Percentiles rank a stretch among this genome's conserved stretches.
These are phyloP conservation scores for Solanum verrucosum DNA, from an alignment of 257 asterid species.

Conservation along the genomic window DNA sequence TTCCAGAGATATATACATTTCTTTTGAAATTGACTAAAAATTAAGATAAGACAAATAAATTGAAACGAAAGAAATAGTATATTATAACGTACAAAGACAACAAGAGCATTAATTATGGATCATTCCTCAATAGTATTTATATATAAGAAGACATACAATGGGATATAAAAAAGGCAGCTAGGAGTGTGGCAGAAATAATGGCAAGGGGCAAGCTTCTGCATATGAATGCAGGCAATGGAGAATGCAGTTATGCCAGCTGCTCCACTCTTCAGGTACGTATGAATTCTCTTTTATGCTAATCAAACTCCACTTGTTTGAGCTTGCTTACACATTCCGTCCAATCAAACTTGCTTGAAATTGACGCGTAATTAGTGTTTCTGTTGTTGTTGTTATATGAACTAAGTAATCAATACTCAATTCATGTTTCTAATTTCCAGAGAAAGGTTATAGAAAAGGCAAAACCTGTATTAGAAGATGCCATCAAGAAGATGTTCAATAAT, in stretches of 20 bases:
- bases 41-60: not conserved
- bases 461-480: conserved; percentile 5
- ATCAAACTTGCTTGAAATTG: not conserved
- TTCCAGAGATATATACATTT: not conserved
- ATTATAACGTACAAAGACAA: not conserved
- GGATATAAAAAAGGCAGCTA: not conserved
- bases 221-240: conserved; percentile 22
- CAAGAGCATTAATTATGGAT: not conserved
- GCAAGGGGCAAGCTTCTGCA: not conserved
- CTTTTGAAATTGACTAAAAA: not conserved
- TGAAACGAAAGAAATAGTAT: not conserved
- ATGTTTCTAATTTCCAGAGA: conserved; percentile 2
- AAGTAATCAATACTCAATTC: not conserved
- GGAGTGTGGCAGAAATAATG: conserved; percentile 1
- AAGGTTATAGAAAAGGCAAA: not conserved
- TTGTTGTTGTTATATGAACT: not conserved
- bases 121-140: not conserved
- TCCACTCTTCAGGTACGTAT: conserved; percentile 19
- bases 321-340: not conserved
- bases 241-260: conserved; percentile 22
- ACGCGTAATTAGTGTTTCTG: not conserved
- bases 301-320: not conserved
- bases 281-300: not conserved
- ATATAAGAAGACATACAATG: not conserved
- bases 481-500: not conserved